A percentile compares a stretch with the other conserved stretches of the same genome.
Evolutionary conservation across 306 rosid species (phyloP).

Genomic region (Quercus engelmannii): DNA sequence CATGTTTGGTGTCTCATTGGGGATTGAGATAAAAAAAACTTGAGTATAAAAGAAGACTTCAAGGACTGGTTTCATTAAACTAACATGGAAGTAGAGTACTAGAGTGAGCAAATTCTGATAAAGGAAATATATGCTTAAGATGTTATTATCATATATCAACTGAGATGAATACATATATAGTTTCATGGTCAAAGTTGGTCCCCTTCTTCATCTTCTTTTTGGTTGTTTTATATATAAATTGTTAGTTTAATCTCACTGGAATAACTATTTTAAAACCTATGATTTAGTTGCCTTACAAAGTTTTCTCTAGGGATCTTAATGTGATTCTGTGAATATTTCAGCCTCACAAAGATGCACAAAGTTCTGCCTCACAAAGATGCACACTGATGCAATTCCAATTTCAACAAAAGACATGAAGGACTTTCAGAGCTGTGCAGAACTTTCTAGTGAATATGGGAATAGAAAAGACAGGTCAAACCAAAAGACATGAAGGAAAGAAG

Average conservation of each 20-base stretch:
- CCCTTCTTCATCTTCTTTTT: neutral
- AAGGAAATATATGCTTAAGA: neutral
- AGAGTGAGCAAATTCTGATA: neutral
- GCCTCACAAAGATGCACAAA: conserved; percentile 21
- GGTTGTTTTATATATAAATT: neutral
- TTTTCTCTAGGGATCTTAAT: neutral
- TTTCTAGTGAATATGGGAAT: conserved; percentile 90
- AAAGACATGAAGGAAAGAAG: conserved; percentile 62
- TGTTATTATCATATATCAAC: neutral
- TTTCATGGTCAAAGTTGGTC: neutral
- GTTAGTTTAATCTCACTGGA: neutral
- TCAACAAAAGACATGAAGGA: too few relatives aligned
- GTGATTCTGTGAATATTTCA: conserved; percentile 39
- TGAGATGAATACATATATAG: neutral
- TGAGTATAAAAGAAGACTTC: neutral
- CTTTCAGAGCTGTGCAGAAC: conserved; percentile 71
- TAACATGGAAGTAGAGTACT: neutral
- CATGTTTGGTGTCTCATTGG: too few relatives aligned
- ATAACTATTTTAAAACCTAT: neutral
- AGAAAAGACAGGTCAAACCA: conserved; percentile 79
- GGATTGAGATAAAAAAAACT: neutral
- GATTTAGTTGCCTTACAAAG: neutral
- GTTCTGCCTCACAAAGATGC: too few relatives aligned
- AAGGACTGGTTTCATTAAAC: neutral
- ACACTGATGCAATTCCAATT: conserved; percentile 10